Base-by-base conservation (phyloP, 768 basidiomycete genomes). In the Termitomyces sp. region DNA sequence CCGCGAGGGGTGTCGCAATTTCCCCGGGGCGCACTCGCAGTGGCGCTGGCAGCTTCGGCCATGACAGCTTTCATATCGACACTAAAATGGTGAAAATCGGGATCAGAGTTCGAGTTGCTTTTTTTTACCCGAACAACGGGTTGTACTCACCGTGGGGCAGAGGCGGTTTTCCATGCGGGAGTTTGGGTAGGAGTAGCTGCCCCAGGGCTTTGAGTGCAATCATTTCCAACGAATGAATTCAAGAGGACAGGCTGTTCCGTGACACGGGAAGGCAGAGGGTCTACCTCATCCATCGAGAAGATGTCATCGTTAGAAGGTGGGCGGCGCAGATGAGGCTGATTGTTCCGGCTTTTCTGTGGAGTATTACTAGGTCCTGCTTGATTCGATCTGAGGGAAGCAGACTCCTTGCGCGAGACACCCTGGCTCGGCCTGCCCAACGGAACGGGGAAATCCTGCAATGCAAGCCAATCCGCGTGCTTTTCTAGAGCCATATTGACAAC, bases 31-130 rank as follows among this genome's bases (percentile, higher is more conserved):
- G 56, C n/a, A 27, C 59, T 46, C 13, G 50, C 29, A 13, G 36
- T 55, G 32, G 62, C 50, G 31, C 36, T 64, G 27, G 66, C 68
- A 3, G 77, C 84, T 1, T 94, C 94, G 0, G 88, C 90, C 82
- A 98, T 92, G 57, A 98, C 83, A 16, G 82, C 72, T 64, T 88
- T 89, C 81, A 98, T 87, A 66, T 96, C 91, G 13, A 86, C 82
- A 24, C 90, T 94, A 59, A n/a, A 39, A 56, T 63, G 46, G 37
- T 29, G 36, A 39, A 5, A 63, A 16, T 49, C 57, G 39, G 18
- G 13, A 29, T 43, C 9, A 43, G 31, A 22, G 26, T 59, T 65
- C 39, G 41, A n/a, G 44, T 42, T 16, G 32, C 43, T 29, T 34
- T 24, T 10, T 8, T 37, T 55, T 51, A 60, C 10, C 5, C 26